Percentiles rank a stretch among this genome's conserved stretches.
These are phyloP conservation scores for Volvox africanus DNA, from an alignment of 139 green algal species.

Conservation along the genomic window DNA sequence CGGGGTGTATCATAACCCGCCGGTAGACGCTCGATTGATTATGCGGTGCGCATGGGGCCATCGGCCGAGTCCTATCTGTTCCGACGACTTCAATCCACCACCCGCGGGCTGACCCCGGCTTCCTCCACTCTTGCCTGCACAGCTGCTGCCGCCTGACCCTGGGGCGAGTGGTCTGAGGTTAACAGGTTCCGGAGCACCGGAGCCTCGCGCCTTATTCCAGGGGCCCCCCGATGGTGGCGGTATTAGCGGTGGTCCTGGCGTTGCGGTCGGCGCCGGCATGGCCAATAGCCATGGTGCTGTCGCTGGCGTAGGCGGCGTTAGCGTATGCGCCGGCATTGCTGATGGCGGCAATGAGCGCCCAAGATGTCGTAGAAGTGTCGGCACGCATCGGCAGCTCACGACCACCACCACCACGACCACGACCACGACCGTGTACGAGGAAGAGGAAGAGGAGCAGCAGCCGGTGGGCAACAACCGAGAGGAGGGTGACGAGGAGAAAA, in stretches of 20 bases:
- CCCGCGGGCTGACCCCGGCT: too few species aligned
- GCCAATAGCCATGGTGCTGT: background rate
- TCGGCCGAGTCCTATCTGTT: too few species aligned
- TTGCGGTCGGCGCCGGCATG: background rate
- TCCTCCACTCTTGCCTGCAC: background rate
- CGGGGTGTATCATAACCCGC: too few species aligned
- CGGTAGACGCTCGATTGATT: too few species aligned
- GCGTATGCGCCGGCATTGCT: background rate
- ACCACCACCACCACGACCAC: conserved; percentile 23
- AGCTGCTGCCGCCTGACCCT: background rate
- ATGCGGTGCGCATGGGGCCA: too few species aligned
- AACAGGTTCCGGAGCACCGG: background rate
- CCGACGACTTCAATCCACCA: too few species aligned
- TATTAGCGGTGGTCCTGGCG: background rate
- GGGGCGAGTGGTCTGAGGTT: background rate
- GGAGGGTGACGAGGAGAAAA: background rate
- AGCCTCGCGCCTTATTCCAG: background rate
- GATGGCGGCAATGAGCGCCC: background rate
- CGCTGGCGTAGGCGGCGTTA: background rate
- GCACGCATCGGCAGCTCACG: background rate
- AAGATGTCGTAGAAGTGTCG: background rate
- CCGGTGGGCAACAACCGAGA: background rate
- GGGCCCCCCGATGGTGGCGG: background rate
- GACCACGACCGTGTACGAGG: background rate
- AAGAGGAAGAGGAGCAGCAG: conserved; percentile 8